Base-by-base conservation (phyloP, 306 rosid genomes). In the Vigna radiata region DNA sequence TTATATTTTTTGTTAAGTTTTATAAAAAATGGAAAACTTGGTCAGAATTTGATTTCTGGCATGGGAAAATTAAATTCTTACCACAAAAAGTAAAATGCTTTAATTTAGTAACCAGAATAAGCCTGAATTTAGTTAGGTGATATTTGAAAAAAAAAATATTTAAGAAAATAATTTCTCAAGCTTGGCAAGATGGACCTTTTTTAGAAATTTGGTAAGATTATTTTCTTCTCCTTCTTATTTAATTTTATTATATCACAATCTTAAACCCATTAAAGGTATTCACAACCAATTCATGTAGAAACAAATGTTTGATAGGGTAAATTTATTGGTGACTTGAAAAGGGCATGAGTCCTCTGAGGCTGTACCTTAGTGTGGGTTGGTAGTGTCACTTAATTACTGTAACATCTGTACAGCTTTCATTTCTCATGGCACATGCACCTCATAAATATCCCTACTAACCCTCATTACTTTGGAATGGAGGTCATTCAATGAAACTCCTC, bases 381-480 rank as follows among this genome's bases (percentile, higher is more conserved):
- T 78, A 33, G 72, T 70, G 70, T 60, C 80, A 75, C 77, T 78
- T 64, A 81, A 55, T 18, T 76, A 44, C 84, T 76, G 75, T 67
- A 68, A 79, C 73, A 84, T 81, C 82, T 67, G 75, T 52, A 77
- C 83, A 86, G 82, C 85, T 73, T 78, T 82, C 48, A 83, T 77
- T 82, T 83, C 79, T 70, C 73, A 50, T 47, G 75, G 70, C 97
- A 91, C 97, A 88, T 91, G 97, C 77, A 81, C 17, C 82, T 88
- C 89, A 88, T 90, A 77, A 93, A 89, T 87, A 84, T 65, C 33
- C 49, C 33, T 55, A 63, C 83, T 72, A 64, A 82, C 82, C 79
- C 46, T 77, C 60, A 12, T 29, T 66, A 65, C 71, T 44, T 50
- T 79, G 68, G 72, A 65, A 85, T 62, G 4, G 66, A 71, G 43